phyloP scores from a whole-genome alignment of 2,329 filamentous ascomycete species.

The Talaromyces sp. region DNA sequence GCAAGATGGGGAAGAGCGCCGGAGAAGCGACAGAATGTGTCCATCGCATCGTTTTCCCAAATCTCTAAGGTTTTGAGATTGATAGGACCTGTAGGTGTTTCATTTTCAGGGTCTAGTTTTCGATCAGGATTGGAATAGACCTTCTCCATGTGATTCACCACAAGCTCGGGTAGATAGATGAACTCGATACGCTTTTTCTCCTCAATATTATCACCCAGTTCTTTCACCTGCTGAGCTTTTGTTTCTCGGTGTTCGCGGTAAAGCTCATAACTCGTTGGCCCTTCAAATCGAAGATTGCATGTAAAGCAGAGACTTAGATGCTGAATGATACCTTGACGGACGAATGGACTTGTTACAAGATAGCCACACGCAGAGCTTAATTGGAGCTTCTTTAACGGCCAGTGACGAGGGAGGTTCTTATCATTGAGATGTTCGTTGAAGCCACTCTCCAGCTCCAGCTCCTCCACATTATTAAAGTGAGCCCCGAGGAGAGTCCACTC shows the following conservation, averaged over 20 bases:
- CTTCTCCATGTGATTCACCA: slow-evolving; percentile 14
- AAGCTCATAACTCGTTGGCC: slow-evolving; percentile 22
- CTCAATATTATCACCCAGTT: slow-evolving; percentile 6
- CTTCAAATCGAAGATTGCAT: slow-evolving; percentile 27
- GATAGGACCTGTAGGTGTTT: neutral
- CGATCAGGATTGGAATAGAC: slow-evolving; percentile 8
- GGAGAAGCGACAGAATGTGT: slow-evolving; percentile 25
- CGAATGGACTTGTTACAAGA: slow-evolving; percentile 18
- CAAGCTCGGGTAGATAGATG: slow-evolving; percentile 15
- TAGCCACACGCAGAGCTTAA: slow-evolving; percentile 19
- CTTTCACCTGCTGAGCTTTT: slow-evolving; percentile 20
- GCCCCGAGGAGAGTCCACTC: slow-evolving; percentile 29
- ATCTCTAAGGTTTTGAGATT: slow-evolving; percentile 28
- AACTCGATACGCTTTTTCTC: slow-evolving; percentile 18
- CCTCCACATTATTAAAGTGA: slow-evolving; percentile 23
- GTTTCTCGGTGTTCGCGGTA: slow-evolving; percentile 7
- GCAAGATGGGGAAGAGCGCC: slow-evolving; percentile 23
- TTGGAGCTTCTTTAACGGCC: slow-evolving; percentile 24
- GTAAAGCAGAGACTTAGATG: slow-evolving; percentile 25
- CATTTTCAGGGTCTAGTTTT: slow-evolving; percentile 4
- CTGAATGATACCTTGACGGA: slow-evolving; percentile 23
- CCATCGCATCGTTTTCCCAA: slow-evolving; percentile 30
- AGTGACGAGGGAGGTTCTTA: slow-evolving; percentile 26
- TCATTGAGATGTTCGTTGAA: slow-evolving; percentile 29
- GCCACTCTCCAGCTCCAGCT: slow-evolving; percentile 23